phyloP scores from a whole-genome alignment of 1,139 yeast species.

The Protomyces lactucae-debilis region DNA sequence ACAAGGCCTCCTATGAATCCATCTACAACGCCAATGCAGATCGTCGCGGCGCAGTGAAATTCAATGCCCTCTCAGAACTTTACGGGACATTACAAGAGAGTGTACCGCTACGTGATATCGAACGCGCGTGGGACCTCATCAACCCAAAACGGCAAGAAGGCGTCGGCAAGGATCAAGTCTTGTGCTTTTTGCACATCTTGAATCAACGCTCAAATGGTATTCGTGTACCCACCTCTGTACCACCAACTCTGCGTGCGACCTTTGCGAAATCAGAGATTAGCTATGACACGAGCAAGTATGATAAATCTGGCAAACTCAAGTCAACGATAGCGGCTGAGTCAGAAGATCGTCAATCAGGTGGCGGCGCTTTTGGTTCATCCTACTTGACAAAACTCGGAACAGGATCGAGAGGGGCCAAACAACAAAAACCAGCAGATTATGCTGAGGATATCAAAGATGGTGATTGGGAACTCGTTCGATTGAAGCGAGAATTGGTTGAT shows the following conservation, averaged over 20 bases:
- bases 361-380: slow-evolving; percentile 46
- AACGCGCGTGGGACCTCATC: slow-evolving; percentile 85
- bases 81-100: slow-evolving; percentile 57
- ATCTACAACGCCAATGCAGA: slow-evolving; percentile 74
- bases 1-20: slow-evolving; percentile 69
- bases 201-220: slow-evolving; percentile 86
- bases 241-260: slow-evolving; percentile 86
- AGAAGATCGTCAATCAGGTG: slow-evolving; percentile 37
- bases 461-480: slow-evolving; percentile 81
- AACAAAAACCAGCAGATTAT: slow-evolving; percentile 53
- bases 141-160: slow-evolving; percentile 83
- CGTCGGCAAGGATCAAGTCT: slow-evolving; percentile 86
- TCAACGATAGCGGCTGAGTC: slow-evolving; percentile 25
- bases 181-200: slow-evolving; percentile 82
- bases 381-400: slow-evolving; percentile 47
- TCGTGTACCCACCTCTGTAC: slow-evolving; percentile 86
- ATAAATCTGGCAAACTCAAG: slow-evolving; percentile 7
- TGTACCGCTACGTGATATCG: slow-evolving; percentile 80
- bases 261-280: slow-evolving; percentile 81
- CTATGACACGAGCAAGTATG: slow-evolving; percentile 40
- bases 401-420: slow-evolving; percentile 35
- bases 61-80: slow-evolving; percentile 63
- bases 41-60: slow-evolving; percentile 51
- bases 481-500: slow-evolving; percentile 71
- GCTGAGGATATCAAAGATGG: slow-evolving; percentile 61